These are phyloP conservation scores for Phytophthora idaei DNA, from an alignment of 352 stramenopile genomes.

Conservation along the genomic window DNA sequence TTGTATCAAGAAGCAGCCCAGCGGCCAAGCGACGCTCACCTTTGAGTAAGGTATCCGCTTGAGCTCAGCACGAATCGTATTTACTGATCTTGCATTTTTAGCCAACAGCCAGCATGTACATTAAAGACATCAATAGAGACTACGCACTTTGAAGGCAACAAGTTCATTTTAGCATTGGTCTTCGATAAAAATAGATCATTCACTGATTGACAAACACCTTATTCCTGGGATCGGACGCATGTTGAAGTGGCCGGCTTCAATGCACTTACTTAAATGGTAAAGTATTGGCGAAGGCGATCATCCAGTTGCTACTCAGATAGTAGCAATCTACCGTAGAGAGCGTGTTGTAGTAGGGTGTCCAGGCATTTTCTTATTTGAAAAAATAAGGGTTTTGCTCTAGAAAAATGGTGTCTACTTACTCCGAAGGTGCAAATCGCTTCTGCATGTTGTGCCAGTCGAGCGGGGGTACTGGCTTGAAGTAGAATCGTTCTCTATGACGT, in stretches of 20 bases:
- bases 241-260: slow-evolving; percentile 1
- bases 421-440: slow-evolving; percentile 16
- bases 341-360: too few species aligned
- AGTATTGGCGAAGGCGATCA: neutral
- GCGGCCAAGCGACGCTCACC: slow-evolving; percentile 20
- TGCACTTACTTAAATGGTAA: too few species aligned
- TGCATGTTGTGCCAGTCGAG: slow-evolving; percentile 3
- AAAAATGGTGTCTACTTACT: neutral
- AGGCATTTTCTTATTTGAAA: too few species aligned
- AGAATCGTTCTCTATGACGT: neutral
- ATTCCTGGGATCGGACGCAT: slow-evolving; percentile 13
- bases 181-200: too few species aligned
- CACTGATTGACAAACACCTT: too few species aligned
- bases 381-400: too few species aligned
- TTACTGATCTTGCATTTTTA: slow-evolving; percentile 14
- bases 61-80: slow-evolving; percentile 2
- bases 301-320: too few species aligned
- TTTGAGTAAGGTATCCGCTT: slow-evolving; percentile 25
- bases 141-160: neutral
- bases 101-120: slow-evolving; percentile 14
- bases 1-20: slow-evolving; percentile 32
- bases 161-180: neutral
- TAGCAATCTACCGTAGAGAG: too few species aligned
- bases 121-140: slow-evolving; percentile 18
- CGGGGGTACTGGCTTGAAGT: neutral